Base-by-base conservation (phyloP, 140 eudicot species). In the Oenanthe javanica region DNA sequence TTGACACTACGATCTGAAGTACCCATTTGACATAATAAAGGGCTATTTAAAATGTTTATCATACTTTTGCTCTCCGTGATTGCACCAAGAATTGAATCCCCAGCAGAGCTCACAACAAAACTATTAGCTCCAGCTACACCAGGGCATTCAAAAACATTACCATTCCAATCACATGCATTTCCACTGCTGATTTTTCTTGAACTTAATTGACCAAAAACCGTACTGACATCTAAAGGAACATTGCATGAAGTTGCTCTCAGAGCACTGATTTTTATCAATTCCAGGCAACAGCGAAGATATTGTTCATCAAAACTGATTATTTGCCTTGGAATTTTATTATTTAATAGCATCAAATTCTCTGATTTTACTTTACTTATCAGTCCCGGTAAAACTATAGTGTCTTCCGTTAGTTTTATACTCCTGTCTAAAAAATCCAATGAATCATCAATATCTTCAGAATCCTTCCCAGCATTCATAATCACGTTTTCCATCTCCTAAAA, bases 211-310 rank as follows among this genome's bases (percentile, higher is more conserved):
- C 85, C 83, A 2, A 83, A 73, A 23, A 87, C 79, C 43, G 61
- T 57, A 79, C 84, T 79, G 38, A 75, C 66, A 13, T 87, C 77
- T 13, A 86, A 78, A 19, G 87, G 50, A 11, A 79, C 23, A 51
- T 77, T 77, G 52, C 81, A 51, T 21, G 93, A 76, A 75, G 84
- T 83, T n/a, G 87, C 84, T 82, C 87, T 85, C 64, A 81, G 54
- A 75, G 91, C 87, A 43, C 84, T 88, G 18, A 79, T 52, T 46
- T 86, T 90, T 83, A 94, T 88, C 61, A 83, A 63, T 73, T 89
- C 92, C 80, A 94, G 91, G 91, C 97, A 90, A 48, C 81, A 88
- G n/a, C 86, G 88, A 73, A 92, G 81, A 88, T 90, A 92, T 63
- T 81, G 88, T 82, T 94, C 97, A 46, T 94, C 99, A 48, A 86